These are phyloP conservation scores for Epichloe hybrida DNA, from an alignment of 2,329 filamentous ascomycete genomes.

Conservation along the genomic window DNA sequence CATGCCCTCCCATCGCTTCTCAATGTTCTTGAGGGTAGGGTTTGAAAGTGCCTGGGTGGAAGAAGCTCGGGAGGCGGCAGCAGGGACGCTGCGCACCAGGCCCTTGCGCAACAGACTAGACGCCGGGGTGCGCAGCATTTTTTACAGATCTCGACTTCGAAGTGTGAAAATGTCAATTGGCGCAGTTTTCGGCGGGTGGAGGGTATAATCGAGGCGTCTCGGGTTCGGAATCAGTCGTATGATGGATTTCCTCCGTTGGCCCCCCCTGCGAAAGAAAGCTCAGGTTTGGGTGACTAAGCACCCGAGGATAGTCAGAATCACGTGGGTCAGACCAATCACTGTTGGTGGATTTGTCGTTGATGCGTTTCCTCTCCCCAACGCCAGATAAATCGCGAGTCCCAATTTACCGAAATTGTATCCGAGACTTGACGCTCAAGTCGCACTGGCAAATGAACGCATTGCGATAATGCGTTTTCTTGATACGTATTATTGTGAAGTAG, in stretches of 20 bases:
- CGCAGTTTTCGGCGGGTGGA: constrained; percentile 10
- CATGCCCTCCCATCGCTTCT: constrained; percentile 98
- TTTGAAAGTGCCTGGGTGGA: constrained; percentile 92
- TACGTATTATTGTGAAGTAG: too few species aligned
- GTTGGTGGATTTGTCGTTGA: background rate
- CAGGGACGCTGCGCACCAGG: constrained; percentile 29
- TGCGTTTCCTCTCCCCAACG: background rate
- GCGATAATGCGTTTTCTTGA: too few species aligned
- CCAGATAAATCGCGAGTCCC: too few species aligned
- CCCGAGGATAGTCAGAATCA: background rate
- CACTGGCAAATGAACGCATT: too few species aligned
- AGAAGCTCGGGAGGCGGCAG: constrained; percentile 37
- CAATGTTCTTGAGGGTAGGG: constrained; percentile 92
- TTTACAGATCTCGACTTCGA: constrained; percentile 14
- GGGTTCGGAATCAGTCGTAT: constrained; percentile 15
- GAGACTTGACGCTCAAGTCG: background rate
- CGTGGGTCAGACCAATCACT: background rate
- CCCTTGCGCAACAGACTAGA: constrained; percentile 39
- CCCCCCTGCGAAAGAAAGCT: constrained; percentile 9
- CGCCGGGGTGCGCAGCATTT: constrained; percentile 42
- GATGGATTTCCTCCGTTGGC: constrained; percentile 11
- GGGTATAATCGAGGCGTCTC: constrained; percentile 10
- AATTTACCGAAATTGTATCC: background rate
- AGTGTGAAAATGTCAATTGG: constrained; percentile 20
- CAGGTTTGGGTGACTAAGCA: constrained; percentile 12